These are phyloP conservation scores for Suillus tomentosus DNA, from an alignment of 768 basidiomycete genomes.

Conservation along the genomic window DNA sequence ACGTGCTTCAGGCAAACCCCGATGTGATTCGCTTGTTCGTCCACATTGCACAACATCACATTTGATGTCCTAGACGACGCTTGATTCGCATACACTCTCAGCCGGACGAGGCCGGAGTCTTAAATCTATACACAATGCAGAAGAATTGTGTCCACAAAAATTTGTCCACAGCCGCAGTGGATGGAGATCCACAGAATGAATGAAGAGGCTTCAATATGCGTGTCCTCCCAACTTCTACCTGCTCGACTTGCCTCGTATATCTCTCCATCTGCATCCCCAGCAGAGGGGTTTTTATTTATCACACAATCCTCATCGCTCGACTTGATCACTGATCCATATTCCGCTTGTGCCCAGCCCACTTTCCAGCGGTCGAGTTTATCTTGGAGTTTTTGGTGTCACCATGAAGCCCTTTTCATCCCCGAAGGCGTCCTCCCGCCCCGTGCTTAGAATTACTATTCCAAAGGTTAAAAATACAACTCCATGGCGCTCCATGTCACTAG, in stretches of 20 bases:
- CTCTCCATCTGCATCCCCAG: background rate
- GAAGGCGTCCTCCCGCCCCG: background rate
- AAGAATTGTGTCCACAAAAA: background rate
- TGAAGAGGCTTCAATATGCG: background rate
- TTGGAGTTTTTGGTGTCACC: background rate
- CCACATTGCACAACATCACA: background rate
- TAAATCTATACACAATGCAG: conserved; percentile 7
- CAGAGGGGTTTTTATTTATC: background rate
- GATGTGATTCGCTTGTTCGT: background rate
- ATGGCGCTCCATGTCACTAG: background rate
- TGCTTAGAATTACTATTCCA: background rate
- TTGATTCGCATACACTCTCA: background rate
- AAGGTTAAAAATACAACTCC: background rate
- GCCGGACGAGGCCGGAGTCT: background rate
- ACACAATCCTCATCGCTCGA: background rate
- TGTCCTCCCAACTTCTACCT: too few relatives aligned
- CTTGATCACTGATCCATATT: background rate
- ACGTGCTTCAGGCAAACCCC: conserved; percentile 6
- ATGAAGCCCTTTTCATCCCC: background rate
- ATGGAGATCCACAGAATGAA: background rate
- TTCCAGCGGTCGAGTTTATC: background rate
- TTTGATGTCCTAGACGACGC: background rate
- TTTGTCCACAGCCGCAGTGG: background rate
- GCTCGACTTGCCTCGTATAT: background rate
- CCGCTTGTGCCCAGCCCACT: background rate